Base-by-base conservation (phyloP, 352 stramenopile species). In the Globisporangium cylindrosporum region DNA sequence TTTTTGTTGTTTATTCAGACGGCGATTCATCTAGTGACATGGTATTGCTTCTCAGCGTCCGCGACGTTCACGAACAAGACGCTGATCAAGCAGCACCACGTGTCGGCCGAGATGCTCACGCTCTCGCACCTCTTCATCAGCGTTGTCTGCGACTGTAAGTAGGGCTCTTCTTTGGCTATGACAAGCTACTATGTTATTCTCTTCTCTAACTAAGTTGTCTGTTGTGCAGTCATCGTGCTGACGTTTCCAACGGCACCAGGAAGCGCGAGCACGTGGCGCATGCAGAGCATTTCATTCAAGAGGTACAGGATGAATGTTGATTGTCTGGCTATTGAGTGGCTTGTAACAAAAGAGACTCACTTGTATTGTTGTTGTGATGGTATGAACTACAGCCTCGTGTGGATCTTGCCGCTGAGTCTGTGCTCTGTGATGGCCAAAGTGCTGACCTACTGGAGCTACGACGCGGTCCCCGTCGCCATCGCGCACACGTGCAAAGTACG, bases 371-470 rank as follows among this genome's bases (percentile, higher is more conserved):
- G 4, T 1, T 49, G 0, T 59, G n/a, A 10, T 60, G 8, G 18
- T n/a, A 12, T 14, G 3, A 25, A 60, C 54, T 25, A 2, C 38
- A 92, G 77, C 27, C 80, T 94, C 56, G 25, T 93, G 65, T 91
- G 76, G 80, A 90, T 95, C 68, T 56, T 91, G 41, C 88, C 88
- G 38, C 75, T 95, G 56, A 94, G 86, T 73, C 70, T 95, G 54
- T 90, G 89, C 61, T 86, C 86, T 4, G 82, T 95, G n/a, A 72
- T 91, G 54, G 76, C 77, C 67, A 95, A 94, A 67, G 84, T 88
- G 64, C 67, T 95, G 20, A 95, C 88, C 36, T 95, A 95, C 74
- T 95, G 88, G 88, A 95, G 88, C 74, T 95, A 95, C 71, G 86
- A 91, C 66, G 86, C 76, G 34, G 86, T 95, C 54, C 88, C 88